phyloP scores from a whole-genome alignment of 345 rosid genomes.

The Fremontodendron californicum region DNA sequence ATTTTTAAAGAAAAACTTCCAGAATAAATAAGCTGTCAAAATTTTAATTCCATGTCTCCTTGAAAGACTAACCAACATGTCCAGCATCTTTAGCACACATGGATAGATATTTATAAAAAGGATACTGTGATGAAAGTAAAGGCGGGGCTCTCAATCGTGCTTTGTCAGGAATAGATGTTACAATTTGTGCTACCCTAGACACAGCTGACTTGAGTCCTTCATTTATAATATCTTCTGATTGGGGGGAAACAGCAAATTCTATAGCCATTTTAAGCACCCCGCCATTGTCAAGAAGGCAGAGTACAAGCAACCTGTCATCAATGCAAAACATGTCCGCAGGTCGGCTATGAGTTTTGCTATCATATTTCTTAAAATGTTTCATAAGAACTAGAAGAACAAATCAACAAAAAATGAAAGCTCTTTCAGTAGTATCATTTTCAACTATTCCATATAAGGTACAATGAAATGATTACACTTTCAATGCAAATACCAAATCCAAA shows the following conservation, averaged over 20 bases:
- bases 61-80: neutral
- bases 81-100: neutral
- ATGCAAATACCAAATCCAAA: neutral
- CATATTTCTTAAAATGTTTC: neutral
- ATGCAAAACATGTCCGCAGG: constrained; percentile 2
- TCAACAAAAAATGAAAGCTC: neutral
- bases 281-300: constrained; percentile 71
- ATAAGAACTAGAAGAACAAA: constrained; percentile 5
- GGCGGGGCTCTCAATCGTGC: constrained; percentile 54
- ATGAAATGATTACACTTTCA: neutral
- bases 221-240: constrained; percentile 23
- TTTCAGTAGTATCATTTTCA: neutral
- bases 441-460: neutral
- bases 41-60: neutral
- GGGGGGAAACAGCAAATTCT: constrained; percentile 40
- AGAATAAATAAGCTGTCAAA: neutral
- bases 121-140: constrained; percentile 87
- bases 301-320: constrained; percentile 66
- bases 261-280: constrained; percentile 61
- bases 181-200: constrained; percentile 64
- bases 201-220: constrained; percentile 37
- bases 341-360: neutral
- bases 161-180: constrained; percentile 90
- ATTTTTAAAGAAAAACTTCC: constrained; percentile 12
- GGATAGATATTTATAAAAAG: constrained; percentile 32